Percentiles rank a stretch among this genome's conserved stretches.
Conservation (phyloP, 1,139 yeast species). For the Zygoascus sp. region DNA sequence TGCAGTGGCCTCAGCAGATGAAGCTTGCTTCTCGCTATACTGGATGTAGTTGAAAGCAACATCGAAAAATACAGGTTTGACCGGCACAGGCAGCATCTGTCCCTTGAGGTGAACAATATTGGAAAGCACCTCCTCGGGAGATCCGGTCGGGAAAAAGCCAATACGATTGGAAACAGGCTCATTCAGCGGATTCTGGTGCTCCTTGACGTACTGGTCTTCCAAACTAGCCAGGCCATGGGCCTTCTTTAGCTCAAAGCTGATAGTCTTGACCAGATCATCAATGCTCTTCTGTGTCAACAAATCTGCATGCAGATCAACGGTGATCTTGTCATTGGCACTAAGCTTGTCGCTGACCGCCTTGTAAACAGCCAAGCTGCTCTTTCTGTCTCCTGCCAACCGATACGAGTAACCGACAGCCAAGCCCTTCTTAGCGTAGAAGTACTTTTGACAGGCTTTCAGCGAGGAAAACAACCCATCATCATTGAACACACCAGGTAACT, state of each 20-base stretch:
- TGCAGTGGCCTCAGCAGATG: no score
- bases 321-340: slow-evolving; percentile 18
- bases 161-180: slow-evolving; percentile 48
- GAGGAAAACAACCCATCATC: slow-evolving; percentile 64
- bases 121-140: slow-evolving; percentile 38
- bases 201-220: slow-evolving; percentile 27
- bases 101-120: slow-evolving; percentile 48
- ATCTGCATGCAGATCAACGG: slow-evolving; percentile 28
- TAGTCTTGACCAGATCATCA: slow-evolving; percentile 30
- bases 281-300: slow-evolving; percentile 41
- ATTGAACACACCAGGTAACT: slow-evolving; percentile 86
- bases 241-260: slow-evolving; percentile 37
- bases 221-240: slow-evolving; percentile 53
- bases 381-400: slow-evolving; percentile 42
- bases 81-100: slow-evolving; percentile 52
- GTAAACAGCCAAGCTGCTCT: slow-evolving; percentile 54
- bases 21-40: slow-evolving; percentile 35
- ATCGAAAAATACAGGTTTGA: slow-evolving; percentile 88
- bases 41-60: slow-evolving; percentile 77
- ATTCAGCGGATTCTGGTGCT: neutral
- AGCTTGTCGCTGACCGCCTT: slow-evolving; percentile 36
- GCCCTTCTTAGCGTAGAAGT: slow-evolving; percentile 44
- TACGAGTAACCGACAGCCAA: slow-evolving; percentile 49
- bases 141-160: slow-evolving; percentile 39
- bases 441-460: slow-evolving; percentile 48